These are phyloP conservation scores for Solanum okadae DNA, from an alignment of 257 asterid genomes.

Conservation along the genomic window DNA sequence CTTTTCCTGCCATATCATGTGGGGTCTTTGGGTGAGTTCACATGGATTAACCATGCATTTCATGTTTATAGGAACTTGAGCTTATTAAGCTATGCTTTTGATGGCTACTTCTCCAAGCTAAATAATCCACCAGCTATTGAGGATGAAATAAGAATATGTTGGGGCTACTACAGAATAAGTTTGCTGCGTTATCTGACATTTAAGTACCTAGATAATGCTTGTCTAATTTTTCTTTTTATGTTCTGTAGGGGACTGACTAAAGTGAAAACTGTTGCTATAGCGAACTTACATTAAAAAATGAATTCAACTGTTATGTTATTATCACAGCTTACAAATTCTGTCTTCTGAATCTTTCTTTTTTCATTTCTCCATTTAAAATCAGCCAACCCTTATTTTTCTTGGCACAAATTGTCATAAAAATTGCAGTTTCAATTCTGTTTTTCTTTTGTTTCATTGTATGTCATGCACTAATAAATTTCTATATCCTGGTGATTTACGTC, in stretches of 20 bases:
- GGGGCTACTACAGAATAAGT: background rate
- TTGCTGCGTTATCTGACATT: background rate
- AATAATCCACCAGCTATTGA: background rate
- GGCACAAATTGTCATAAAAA: background rate
- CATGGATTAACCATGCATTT: background rate
- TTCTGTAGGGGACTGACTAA: background rate
- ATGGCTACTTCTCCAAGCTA: background rate
- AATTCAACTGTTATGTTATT: background rate
- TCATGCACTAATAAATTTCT: background rate
- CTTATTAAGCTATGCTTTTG: background rate
- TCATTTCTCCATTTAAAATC: background rate
- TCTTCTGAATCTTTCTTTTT: background rate
- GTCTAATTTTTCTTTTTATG: background rate
- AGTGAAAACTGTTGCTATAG: background rate
- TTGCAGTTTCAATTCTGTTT: background rate
- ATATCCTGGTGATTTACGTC: background rate
- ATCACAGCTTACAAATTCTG: background rate
- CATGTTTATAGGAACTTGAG: background rate
- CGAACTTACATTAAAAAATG: background rate
- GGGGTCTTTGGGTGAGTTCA: constrained; percentile 65
- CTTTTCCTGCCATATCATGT: constrained; percentile 88
- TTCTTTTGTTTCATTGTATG: background rate
- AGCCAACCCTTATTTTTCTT: background rate
- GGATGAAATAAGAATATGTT: background rate
- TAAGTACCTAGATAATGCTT: background rate